Percentiles rank a stretch among this genome's conserved stretches.
Evolutionary conservation across 352 stramenopile genomes (phyloP).

Genomic region (Globisporangium alternatum): DNA sequence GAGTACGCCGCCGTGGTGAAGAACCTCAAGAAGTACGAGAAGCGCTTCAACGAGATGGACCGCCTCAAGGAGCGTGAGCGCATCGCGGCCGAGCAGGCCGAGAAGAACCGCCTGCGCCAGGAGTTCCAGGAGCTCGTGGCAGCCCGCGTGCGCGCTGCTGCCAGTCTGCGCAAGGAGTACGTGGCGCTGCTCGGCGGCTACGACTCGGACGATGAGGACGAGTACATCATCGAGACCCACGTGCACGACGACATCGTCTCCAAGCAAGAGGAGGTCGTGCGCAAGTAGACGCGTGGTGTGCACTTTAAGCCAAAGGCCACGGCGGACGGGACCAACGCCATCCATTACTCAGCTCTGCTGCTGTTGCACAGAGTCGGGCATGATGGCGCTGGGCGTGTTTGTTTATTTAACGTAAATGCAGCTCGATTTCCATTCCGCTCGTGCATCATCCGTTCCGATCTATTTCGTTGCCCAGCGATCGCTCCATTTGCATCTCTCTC

Average conservation of each 20-base stretch:
- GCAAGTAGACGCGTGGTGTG: constrained; percentile 35
- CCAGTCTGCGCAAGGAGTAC: constrained; percentile 51
- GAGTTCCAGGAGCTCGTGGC: constrained; percentile 73
- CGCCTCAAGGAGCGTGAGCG: constrained; percentile 81
- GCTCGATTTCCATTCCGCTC: constrained; percentile 10
- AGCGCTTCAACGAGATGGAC: constrained; percentile 87
- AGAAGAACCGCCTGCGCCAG: constrained; percentile 65
- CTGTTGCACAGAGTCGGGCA: not conserved
- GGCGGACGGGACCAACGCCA: not conserved
- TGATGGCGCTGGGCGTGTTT: constrained; percentile 4
- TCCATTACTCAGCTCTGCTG: not conserved
- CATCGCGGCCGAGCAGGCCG: constrained; percentile 51
- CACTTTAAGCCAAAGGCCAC: not conserved
- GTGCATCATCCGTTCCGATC: not conserved
- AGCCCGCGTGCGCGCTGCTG: constrained; percentile 29
- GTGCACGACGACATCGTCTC: constrained; percentile 73
- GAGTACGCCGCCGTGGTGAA: constrained; percentile 95
- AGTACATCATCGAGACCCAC: constrained; percentile 82
- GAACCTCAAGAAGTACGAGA: constrained; percentile 97
- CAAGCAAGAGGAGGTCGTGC: constrained; percentile 66
- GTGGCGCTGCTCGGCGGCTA: constrained; percentile 70
- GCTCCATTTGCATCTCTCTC: not conserved
- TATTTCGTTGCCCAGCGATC: not conserved
- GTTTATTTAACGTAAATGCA: constrained; percentile 15
- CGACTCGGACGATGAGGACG: constrained; percentile 78